These are phyloP conservation scores for Cyclotella choctawhatcheeana DNA, from an alignment of 108 stramenopile species.

Conservation along the genomic window DNA sequence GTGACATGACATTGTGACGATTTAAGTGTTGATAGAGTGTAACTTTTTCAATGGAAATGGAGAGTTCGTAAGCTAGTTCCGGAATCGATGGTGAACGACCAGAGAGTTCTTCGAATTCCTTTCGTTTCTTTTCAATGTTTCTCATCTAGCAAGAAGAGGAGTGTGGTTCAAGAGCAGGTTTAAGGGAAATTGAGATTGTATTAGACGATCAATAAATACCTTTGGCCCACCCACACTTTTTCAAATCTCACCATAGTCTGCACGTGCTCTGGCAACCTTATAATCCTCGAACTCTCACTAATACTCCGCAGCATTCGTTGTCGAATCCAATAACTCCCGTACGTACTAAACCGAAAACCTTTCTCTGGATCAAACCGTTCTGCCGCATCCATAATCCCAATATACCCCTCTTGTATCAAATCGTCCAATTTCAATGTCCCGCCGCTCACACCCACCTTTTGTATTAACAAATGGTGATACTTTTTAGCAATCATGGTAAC, in stretches of 20 bases:
- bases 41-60: constrained; percentile 77
- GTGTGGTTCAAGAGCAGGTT: no score
- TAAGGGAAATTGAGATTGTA: no score
- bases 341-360: constrained; percentile 90
- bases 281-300: constrained; percentile 77
- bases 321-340: constrained; percentile 93
- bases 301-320: constrained; percentile 90
- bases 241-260: constrained; percentile 40
- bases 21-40: constrained; percentile 57
- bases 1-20: constrained; percentile 57
- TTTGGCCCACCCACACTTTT: background rate
- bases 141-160: no score
- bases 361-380: constrained; percentile 90
- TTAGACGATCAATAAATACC: no score
- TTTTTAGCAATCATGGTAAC: constrained; percentile 80
- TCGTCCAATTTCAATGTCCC: constrained; percentile 81
- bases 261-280: constrained; percentile 90
- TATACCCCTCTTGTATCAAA: constrained; percentile 91
- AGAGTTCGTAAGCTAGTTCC: constrained; percentile 77
- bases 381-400: constrained; percentile 93
- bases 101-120: constrained; percentile 83
- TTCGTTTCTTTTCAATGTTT: constrained; percentile 76
- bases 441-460: constrained; percentile 27
- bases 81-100: constrained; percentile 60
- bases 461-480: constrained; percentile 55